Evolutionary conservation across 208 protist species (phyloP).

Genomic region (Leishmania guyanensis): DNA sequence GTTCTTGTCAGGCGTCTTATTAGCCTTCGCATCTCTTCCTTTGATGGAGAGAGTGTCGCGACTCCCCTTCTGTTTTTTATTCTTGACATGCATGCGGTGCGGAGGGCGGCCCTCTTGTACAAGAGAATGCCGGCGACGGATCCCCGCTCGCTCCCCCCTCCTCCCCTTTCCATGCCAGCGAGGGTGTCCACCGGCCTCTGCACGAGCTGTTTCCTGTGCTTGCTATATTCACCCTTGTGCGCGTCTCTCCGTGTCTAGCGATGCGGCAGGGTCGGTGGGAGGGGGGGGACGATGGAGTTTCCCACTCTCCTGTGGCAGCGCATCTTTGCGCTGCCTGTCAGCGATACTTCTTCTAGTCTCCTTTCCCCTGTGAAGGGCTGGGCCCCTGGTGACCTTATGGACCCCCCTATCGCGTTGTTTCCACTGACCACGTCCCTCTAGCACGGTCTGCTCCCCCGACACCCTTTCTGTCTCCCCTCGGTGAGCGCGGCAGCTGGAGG

Average conservation of each 20-base stretch:
- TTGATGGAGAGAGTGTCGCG: background rate
- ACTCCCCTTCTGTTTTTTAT: background rate
- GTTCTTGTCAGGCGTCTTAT: background rate
- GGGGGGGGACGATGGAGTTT: background rate
- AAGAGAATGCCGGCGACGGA: background rate
- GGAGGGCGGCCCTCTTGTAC: no score
- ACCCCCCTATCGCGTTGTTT: no score
- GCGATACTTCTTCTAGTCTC: background rate
- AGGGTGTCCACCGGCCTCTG: background rate
- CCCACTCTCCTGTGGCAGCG: background rate
- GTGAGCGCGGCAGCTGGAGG: background rate
- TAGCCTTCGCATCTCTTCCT: background rate
- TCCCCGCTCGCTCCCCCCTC: background rate
- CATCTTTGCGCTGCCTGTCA: background rate
- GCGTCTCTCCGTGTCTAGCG: background rate
- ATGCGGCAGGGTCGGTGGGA: background rate
- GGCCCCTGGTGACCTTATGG: no score
- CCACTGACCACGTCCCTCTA: no score
- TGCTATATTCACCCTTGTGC: background rate
- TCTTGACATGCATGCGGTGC: background rate
- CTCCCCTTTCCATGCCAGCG: background rate
- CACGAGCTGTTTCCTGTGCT: background rate
- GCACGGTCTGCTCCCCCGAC: no score
- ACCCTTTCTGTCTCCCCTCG: background rate
- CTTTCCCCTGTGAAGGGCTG: background rate